A percentile compares a stretch with the other conserved stretches of the same genome.
phyloP scores from a whole-genome alignment of 305 asterid species.

The Coffea humblotiana region DNA sequence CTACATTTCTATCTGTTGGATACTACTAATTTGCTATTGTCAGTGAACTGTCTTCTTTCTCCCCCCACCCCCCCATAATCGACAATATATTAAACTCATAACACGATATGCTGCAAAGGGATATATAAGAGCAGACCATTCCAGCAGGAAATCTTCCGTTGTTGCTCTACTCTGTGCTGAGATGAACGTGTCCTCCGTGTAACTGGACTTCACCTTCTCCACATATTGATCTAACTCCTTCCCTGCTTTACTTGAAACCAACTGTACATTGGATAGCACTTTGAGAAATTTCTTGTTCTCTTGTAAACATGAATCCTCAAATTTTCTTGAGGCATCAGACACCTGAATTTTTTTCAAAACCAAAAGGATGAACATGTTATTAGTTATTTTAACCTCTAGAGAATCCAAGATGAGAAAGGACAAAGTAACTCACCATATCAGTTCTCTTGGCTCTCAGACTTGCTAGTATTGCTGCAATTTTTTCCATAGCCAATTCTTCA shows the following conservation, averaged over 20 bases:
- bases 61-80: too few relatives aligned
- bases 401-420: slow-evolving; percentile 1
- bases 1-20: too few relatives aligned
- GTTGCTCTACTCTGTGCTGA: slow-evolving; percentile 46
- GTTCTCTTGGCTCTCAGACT: slow-evolving; percentile 56
- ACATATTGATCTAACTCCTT: slow-evolving; percentile 45
- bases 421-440: slow-evolving; percentile 43
- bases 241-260: slow-evolving; percentile 48
- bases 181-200: slow-evolving; percentile 50
- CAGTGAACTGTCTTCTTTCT: background rate
- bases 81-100: background rate
- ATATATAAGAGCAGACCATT: slow-evolving; percentile 44
- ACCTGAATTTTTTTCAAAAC: slow-evolving; percentile 46
- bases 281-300: slow-evolving; percentile 52
- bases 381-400: too few relatives aligned
- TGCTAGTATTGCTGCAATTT: slow-evolving; percentile 62
- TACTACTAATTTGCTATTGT: background rate
- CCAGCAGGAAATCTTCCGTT: slow-evolving; percentile 58
- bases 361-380: background rate
- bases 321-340: slow-evolving; percentile 54
- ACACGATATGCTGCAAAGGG: background rate
- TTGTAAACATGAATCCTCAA: slow-evolving; percentile 51
- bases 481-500: slow-evolving; percentile 59
- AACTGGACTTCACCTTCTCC: slow-evolving; percentile 51
- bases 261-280: slow-evolving; percentile 56